Conservation (phyloP, 2,329 filamentous ascomycete species). For the Cytospora piceicola region DNA sequence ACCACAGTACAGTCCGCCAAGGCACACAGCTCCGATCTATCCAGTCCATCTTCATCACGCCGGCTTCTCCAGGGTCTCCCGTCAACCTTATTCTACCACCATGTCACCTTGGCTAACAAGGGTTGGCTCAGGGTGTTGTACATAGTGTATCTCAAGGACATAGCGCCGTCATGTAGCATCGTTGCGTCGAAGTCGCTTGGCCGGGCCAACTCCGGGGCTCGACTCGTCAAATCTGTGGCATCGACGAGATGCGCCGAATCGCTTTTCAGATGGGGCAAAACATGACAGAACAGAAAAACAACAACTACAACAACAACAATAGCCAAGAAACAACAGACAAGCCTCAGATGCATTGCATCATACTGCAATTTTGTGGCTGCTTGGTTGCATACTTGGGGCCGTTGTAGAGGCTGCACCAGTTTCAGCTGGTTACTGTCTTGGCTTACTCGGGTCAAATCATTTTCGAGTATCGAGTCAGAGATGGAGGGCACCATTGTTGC, state of each 20-base stretch:
- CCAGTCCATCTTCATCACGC: neutral
- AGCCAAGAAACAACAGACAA: neutral
- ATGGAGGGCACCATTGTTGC: slow-evolving; percentile 6
- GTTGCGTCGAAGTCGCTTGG: slow-evolving; percentile 12
- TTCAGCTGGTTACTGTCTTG: slow-evolving; percentile 26
- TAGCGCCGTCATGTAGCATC: neutral
- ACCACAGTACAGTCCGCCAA: no score
- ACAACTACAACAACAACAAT: no score
- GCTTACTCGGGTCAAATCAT: slow-evolving; percentile 13
- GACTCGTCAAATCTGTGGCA: slow-evolving; percentile 1
- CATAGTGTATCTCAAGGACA: no score
- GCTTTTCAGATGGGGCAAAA: neutral
- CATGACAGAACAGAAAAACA: no score
- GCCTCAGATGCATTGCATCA: neutral
- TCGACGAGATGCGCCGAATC: neutral
- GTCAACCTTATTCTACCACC: slow-evolving; percentile 21
- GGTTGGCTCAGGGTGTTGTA: neutral
- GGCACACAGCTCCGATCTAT: no score
- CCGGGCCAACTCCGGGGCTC: slow-evolving; percentile 8
- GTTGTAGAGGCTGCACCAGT: slow-evolving; percentile 18
- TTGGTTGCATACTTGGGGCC: slow-evolving; percentile 19
- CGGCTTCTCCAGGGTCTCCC: slow-evolving; percentile 6
- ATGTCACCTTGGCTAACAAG: slow-evolving; percentile 10
- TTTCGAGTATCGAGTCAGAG: slow-evolving; percentile 7
- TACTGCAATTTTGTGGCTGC: neutral